Evolutionary conservation across 352 stramenopile genomes (phyloP).

Genomic region (Hyaloperonospora brassicae): DNA sequence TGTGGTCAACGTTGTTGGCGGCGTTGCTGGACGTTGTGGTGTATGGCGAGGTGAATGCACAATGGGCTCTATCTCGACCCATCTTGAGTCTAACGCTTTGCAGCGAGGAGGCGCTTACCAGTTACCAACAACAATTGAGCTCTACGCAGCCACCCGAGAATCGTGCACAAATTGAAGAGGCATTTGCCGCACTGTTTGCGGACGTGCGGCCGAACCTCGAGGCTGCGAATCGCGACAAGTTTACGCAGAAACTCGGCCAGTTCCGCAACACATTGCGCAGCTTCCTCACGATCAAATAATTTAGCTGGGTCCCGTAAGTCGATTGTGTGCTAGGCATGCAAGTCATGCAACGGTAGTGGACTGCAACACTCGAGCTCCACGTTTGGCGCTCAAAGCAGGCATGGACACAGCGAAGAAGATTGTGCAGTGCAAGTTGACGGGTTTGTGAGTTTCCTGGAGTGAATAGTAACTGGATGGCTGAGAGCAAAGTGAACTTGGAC

Average conservation of each 20-base stretch:
- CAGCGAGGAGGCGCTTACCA: conserved; percentile 85
- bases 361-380: neutral
- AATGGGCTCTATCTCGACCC: conserved; percentile 96
- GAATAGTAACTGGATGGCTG: conserved; percentile 19
- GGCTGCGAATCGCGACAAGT: conserved; percentile 95
- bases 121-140: conserved; percentile 94
- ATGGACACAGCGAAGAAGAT: neutral
- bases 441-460: conserved; percentile 6
- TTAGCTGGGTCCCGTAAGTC: conserved; percentile 10
- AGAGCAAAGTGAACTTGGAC: conserved; percentile 12
- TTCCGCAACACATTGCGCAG: conserved; percentile 92
- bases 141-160: conserved; percentile 91
- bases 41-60: conserved; percentile 94
- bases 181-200: conserved; percentile 92
- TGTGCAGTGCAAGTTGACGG: conserved; percentile 4
- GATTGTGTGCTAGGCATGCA: conserved; percentile 6
- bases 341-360: conserved; percentile 5
- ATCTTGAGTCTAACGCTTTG: conserved; percentile 97
- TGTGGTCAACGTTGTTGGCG: conserved; percentile 81
- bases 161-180: conserved; percentile 90
- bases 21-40: conserved; percentile 96
- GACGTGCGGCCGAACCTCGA: conserved; percentile 95
- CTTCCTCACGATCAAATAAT: conserved; percentile 90
- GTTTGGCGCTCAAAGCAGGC: neutral
- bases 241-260: conserved; percentile 95